phyloP scores from a whole-genome alignment of 2,329 filamentous ascomycete species.

The Diaporthe sp. region DNA sequence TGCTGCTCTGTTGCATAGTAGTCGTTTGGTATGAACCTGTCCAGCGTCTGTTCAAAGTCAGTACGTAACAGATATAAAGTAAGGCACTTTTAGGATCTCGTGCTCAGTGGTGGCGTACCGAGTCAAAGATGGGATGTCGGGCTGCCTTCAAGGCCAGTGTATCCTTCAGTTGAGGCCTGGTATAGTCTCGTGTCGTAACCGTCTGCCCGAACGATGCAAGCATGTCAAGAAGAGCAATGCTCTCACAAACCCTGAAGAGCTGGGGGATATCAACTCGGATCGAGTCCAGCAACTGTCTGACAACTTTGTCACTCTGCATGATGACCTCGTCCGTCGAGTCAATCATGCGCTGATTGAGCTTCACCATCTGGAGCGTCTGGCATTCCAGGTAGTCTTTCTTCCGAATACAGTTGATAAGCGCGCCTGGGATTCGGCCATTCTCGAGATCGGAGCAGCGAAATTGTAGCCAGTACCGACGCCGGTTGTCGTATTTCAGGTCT shows the following conservation, averaged over 20 bases:
- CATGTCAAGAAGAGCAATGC: slow-evolving; percentile 89
- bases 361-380: slow-evolving; percentile 85
- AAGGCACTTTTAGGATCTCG: too few relatives aligned
- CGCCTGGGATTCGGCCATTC: slow-evolving; percentile 66
- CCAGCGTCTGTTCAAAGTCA: slow-evolving; percentile 38
- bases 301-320: slow-evolving; percentile 80
- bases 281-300: slow-evolving; percentile 77
- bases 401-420: slow-evolving; percentile 81
- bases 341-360: slow-evolving; percentile 80
- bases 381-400: slow-evolving; percentile 86
- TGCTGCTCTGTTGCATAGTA: slow-evolving; percentile 84
- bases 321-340: slow-evolving; percentile 88
- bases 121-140: slow-evolving; percentile 76
- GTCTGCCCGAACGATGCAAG: slow-evolving; percentile 80
- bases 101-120: slow-evolving; percentile 50
- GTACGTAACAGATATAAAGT: background rate
- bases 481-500: slow-evolving; percentile 79
- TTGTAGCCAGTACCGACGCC: slow-evolving; percentile 83
- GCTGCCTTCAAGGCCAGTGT: slow-evolving; percentile 74
- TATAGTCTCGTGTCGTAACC: slow-evolving; percentile 74
- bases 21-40: slow-evolving; percentile 87
- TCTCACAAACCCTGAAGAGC: slow-evolving; percentile 87
- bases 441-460: slow-evolving; percentile 73
- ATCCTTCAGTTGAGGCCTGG: slow-evolving; percentile 70
- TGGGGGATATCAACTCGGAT: slow-evolving; percentile 77